Conservation (phyloP, 1,284 basidiomycete genomes). For the Cryptococcus deneoformans region DNA sequence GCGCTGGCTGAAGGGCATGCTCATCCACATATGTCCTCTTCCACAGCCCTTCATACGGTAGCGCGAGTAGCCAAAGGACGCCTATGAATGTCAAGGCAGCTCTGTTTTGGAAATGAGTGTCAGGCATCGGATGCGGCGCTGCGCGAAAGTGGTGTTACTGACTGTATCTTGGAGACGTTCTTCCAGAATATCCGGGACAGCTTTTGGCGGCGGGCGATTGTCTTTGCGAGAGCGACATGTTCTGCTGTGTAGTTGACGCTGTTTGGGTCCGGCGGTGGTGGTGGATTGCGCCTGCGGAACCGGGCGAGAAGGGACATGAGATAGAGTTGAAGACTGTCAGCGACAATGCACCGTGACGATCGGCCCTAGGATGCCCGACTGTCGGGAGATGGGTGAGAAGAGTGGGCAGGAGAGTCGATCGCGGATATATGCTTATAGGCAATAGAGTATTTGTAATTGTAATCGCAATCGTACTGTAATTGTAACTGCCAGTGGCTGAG, state of each 20-base stretch:
- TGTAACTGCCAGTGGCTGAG: too few species aligned
- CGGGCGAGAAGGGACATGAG: too few species aligned
- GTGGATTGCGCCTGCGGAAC: neutral
- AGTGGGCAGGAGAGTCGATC: too few species aligned
- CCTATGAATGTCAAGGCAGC: constrained; percentile 59
- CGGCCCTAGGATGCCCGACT: too few species aligned
- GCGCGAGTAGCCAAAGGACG: constrained; percentile 67
- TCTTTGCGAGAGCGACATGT: constrained; percentile 26
- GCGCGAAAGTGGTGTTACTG: neutral
- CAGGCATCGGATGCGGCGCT: neutral
- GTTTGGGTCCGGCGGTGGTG: constrained; percentile 12
- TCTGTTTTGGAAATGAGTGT: constrained; percentile 1
- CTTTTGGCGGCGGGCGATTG: constrained; percentile 18
- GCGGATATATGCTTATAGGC: too few species aligned
- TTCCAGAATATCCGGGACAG: constrained; percentile 11
- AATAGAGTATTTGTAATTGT: too few species aligned
- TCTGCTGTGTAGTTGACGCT: constrained; percentile 26
- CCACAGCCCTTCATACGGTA: constrained; percentile 66
- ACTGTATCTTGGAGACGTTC: constrained; percentile 20
- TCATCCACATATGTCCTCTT: constrained; percentile 80
- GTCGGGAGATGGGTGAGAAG: too few species aligned
- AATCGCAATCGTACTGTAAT: too few species aligned
- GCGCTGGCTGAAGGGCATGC: constrained; percentile 85
- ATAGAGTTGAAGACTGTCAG: too few species aligned
- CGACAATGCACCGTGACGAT: too few species aligned